These are phyloP conservation scores for Saraca asoca DNA, from an alignment of 331 rosid genomes.

Conservation along the genomic window DNA sequence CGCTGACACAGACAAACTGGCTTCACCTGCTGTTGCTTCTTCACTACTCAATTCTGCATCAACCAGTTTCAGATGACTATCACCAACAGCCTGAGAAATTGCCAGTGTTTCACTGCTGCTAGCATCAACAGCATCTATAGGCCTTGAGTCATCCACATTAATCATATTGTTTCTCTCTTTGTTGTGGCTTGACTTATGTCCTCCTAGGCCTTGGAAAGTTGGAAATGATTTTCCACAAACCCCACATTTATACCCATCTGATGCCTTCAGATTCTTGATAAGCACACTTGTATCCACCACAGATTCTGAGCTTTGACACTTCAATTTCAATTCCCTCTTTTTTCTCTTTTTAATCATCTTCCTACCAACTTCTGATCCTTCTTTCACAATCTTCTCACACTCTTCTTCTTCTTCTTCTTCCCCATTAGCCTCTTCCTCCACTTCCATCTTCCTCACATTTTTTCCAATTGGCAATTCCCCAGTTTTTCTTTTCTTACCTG, in stretches of 20 bases:
- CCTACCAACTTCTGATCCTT: not conserved
- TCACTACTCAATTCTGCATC: not conserved
- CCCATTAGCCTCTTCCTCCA: not conserved
- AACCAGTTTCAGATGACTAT: not conserved
- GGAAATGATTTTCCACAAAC: slow-evolving; percentile 32
- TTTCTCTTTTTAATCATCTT: not conserved
- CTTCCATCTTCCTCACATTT: not conserved
- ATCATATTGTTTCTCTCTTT: slow-evolving; percentile 6
- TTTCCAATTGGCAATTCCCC: not conserved
- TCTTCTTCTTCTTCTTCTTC: not conserved
- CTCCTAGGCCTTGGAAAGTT: slow-evolving; percentile 48
- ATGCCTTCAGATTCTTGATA: not conserved
- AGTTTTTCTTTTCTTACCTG: not conserved
- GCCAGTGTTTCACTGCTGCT: not conserved
- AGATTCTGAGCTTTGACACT: not conserved
- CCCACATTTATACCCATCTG: slow-evolving; percentile 16
- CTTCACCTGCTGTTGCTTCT: slow-evolving; percentile 14
- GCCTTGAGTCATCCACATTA: not conserved
- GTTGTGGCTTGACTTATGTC: slow-evolving; percentile 47
- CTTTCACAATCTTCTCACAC: not conserved
- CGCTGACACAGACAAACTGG: not conserved
- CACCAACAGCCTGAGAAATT: not conserved
- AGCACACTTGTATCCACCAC: not conserved
- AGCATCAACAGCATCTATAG: not conserved
- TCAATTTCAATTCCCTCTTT: not conserved